These are phyloP conservation scores for Cystoderma amianthinum DNA, from an alignment of 768 basidiomycete genomes.

Conservation along the genomic window DNA sequence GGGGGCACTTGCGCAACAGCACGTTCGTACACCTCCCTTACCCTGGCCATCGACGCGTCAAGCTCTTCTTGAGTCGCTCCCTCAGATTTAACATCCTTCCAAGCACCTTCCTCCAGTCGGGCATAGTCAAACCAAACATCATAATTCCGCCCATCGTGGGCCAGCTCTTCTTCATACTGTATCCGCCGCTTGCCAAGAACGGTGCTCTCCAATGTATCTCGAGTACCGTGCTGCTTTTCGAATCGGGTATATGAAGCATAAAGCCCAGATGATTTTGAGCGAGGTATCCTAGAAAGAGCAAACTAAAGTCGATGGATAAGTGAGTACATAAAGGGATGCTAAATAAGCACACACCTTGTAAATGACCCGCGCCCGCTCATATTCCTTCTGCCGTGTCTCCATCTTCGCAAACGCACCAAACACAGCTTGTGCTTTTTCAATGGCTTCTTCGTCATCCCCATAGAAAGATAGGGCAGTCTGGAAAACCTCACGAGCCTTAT, in stretches of 20 bases:
- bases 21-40: conserved; percentile 92
- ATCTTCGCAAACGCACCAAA: conserved; percentile 94
- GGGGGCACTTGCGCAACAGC: conserved; percentile 96
- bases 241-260: conserved; percentile 96
- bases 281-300: conserved; percentile 86
- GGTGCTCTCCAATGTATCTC: conserved; percentile 83
- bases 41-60: conserved; percentile 51
- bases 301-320: conserved; percentile 45
- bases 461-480: conserved; percentile 88
- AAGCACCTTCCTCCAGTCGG: conserved; percentile 86
- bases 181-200: conserved; percentile 97
- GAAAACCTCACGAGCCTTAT: conserved; percentile 83
- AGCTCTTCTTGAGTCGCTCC: conserved; percentile 69
- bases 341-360: conserved; percentile 66
- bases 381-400: conserved; percentile 95
- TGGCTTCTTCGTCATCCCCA: conserved; percentile 81
- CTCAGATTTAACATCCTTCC: conserved; percentile 66
- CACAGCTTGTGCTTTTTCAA: conserved; percentile 95
- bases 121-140: conserved; percentile 99
- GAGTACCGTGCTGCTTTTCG: conserved; percentile 95
- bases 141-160: conserved; percentile 90
- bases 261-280: conserved; percentile 82
- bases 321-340: neutral
- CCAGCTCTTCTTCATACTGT: conserved; percentile 94
- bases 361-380: conserved; percentile 92